phyloP scores from a whole-genome alignment of 2,329 filamentous ascomycete species.

The Alternaria brassicicola region DNA sequence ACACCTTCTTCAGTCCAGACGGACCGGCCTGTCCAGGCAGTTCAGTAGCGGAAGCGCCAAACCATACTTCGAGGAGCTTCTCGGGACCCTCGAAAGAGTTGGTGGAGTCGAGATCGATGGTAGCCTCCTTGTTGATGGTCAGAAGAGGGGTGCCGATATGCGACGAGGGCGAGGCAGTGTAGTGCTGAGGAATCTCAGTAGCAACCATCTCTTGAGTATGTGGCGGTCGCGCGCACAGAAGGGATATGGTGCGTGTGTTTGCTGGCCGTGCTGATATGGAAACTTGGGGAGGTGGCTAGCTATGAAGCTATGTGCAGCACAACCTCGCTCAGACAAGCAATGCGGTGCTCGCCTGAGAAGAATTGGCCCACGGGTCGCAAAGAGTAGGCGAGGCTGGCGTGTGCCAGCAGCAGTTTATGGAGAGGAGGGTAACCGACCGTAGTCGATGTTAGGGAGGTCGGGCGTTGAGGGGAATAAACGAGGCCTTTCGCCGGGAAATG shows the following conservation, averaged over 20 bases:
- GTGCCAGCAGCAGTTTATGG: conserved; percentile 75
- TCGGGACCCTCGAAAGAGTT: conserved; percentile 98
- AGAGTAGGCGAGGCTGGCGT: conserved; percentile 73
- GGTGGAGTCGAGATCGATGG: conserved; percentile 88
- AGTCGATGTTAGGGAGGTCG: conserved; percentile 87
- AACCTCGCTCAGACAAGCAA: conserved; percentile 98
- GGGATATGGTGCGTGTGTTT: conserved; percentile 14
- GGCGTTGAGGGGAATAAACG: conserved; percentile 80
- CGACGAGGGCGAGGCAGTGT: conserved; percentile 80
- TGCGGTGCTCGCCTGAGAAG: conserved; percentile 91
- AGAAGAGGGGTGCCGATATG: conserved; percentile 81
- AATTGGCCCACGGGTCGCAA: conserved; percentile 84
- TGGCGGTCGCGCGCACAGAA: conserved; percentile 29
- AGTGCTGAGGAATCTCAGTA: conserved; percentile 78
- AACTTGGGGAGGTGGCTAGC: conserved; percentile 28
- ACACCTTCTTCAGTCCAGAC: conserved; percentile 83
- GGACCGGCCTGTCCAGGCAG: conserved; percentile 73
- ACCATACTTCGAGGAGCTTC: conserved; percentile 99
- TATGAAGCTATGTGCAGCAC: conserved; percentile 71
- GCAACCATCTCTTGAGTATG: conserved; percentile 75
- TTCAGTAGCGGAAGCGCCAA: conserved; percentile 76
- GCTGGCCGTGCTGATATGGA: conserved; percentile 10
- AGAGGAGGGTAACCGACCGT: conserved; percentile 63
- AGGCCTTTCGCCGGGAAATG: conserved; percentile 85
- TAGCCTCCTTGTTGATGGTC: conserved; percentile 96